Conservation (phyloP, 2,329 filamentous ascomycete genomes). For the Paraphaeosphaeria sporulosa region DNA sequence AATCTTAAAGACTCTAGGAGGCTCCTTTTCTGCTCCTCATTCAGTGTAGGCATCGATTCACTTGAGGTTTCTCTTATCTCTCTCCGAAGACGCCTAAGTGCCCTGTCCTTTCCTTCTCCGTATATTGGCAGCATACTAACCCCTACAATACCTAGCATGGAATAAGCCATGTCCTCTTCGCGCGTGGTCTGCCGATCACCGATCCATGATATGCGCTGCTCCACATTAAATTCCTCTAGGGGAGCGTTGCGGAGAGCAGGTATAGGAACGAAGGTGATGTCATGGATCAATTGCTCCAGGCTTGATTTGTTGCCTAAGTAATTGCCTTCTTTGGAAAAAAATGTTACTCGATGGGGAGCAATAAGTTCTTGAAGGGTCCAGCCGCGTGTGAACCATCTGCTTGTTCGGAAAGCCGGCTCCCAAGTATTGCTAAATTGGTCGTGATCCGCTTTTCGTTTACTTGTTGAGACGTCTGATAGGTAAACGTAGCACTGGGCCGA, state of each 20-base stretch:
- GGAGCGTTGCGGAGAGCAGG: constrained; percentile 1
- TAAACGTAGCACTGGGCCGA: constrained; percentile 1
- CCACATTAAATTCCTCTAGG: constrained; percentile 1
- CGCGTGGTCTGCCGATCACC: constrained; percentile 4
- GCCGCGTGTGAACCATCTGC: constrained; percentile 7
- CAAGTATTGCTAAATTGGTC: constrained; percentile 6
- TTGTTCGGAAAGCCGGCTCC: constrained; percentile 11
- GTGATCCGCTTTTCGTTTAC: constrained; percentile 13
- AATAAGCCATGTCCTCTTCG: constrained; percentile 6
- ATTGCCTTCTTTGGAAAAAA: constrained; percentile 14
- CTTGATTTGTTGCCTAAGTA: constrained; percentile 8
- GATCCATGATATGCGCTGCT: constrained; percentile 17
- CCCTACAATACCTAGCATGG: constrained; percentile 8
- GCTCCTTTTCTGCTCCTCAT: constrained; percentile 3
- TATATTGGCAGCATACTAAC: constrained; percentile 3
- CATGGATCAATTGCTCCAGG: constrained; percentile 11
- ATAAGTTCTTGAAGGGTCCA: too few relatives aligned
- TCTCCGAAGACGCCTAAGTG: constrained; percentile 6
- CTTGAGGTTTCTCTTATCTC: constrained; percentile 7
- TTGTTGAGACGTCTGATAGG: too few relatives aligned
- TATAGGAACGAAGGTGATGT: constrained; percentile 3
- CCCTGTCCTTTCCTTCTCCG: constrained; percentile 6
- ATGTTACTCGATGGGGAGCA: constrained; percentile 1
- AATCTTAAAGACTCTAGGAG: constrained; percentile 45
- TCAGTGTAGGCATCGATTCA: neutral